phyloP scores from a whole-genome alignment of 257 asterid species.

The Nicotiana knightiana region DNA sequence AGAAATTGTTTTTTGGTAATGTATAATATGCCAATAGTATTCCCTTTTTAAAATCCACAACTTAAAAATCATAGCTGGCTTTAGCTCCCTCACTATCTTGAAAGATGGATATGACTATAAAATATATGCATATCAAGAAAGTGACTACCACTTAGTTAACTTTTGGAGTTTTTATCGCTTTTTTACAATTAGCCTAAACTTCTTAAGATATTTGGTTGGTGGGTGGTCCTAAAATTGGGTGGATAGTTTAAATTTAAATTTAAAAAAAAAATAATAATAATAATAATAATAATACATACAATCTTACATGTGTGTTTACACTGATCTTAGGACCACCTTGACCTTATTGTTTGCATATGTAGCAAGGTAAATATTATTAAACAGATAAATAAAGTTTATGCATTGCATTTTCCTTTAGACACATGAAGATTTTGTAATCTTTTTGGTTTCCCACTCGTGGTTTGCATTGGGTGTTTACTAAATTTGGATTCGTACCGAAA shows the following conservation, averaged over 20 bases:
- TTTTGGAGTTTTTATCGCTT: constrained; percentile 26
- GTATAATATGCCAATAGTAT: neutral
- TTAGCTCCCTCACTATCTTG: constrained; percentile 20
- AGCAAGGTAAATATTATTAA: neutral
- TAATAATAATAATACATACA: neutral
- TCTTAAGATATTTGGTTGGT: neutral
- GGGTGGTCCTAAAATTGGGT: constrained; percentile 27
- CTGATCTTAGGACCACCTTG: neutral
- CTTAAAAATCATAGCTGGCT: neutral
- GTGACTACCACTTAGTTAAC: constrained; percentile 33
- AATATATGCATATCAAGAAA: constrained; percentile 25
- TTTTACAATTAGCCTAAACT: constrained; percentile 8
- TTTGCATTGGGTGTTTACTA: too few species aligned
- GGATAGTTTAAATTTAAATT: neutral
- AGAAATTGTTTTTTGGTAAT: constrained; percentile 26
- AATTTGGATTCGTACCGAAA: too few species aligned
- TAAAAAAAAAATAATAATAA: too few species aligned
- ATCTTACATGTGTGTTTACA: neutral
- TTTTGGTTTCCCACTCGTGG: too few species aligned
- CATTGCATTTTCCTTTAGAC: neutral
- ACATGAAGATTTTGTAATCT: neutral
- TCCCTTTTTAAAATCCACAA: constrained; percentile 16
- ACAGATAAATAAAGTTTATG: neutral
- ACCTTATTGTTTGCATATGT: neutral
- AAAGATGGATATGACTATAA: neutral